Percentiles rank a stretch among this genome's conserved stretches.
Evolutionary conservation across 768 basidiomycete species (phyloP).

Genomic region (Lactarius psammicola): DNA sequence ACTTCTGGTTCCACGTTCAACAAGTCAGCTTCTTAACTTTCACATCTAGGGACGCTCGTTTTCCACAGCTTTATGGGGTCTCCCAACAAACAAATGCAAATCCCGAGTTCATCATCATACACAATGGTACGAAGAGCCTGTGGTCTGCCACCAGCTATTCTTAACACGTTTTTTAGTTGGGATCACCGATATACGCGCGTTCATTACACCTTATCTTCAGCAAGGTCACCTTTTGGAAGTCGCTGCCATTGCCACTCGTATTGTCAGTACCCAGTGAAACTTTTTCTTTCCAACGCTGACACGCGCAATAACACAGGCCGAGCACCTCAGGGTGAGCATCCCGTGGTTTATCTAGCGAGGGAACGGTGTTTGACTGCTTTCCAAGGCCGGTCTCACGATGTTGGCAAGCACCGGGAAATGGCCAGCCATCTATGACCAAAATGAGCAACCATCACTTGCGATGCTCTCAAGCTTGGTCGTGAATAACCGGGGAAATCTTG

Average conservation of each 20-base stretch:
- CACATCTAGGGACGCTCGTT: conserved; percentile 12
- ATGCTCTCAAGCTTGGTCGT: conserved; percentile 20
- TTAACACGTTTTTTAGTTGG: conserved; percentile 10
- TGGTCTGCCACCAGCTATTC: background rate
- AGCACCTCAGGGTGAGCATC: conserved; percentile 9
- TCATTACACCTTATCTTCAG: conserved; percentile 10
- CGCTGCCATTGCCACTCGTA: conserved; percentile 17
- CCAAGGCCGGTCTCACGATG: conserved; percentile 13
- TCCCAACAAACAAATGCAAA: conserved; percentile 12
- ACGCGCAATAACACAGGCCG: background rate
- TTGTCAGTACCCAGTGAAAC: conserved; percentile 12
- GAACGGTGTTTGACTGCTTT: background rate
- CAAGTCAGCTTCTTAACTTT: background rate
- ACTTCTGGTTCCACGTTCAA: background rate
- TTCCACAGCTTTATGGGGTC: conserved; percentile 17
- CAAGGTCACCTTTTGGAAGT: conserved; percentile 19
- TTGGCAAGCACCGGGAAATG: conserved; percentile 11
- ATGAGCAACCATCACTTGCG: conserved; percentile 15
- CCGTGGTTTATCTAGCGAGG: background rate
- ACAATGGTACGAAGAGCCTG: conserved; percentile 4
- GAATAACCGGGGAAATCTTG: conserved; percentile 20
- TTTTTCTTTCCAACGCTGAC: background rate
- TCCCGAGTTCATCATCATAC: conserved; percentile 7
- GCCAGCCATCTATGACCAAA: conserved; percentile 11
- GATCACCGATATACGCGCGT: conserved; percentile 16